Evolutionary conservation across 2,329 filamentous ascomycete species (phyloP).

Genomic region (Curvularia eragrostidis): DNA sequence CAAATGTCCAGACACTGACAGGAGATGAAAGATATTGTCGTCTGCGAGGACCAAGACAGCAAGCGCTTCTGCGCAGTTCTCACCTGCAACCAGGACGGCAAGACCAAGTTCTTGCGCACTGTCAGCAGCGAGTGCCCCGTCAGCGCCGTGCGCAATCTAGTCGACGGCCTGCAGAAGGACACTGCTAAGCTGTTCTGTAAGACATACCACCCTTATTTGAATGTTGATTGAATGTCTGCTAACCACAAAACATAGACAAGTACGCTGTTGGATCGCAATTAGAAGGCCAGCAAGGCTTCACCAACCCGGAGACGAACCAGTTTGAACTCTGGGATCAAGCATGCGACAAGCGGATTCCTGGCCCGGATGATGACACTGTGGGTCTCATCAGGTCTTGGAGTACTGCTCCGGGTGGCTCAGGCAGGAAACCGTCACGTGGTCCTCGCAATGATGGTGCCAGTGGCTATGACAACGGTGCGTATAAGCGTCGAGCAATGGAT

Average conservation of each 20-base stretch:
- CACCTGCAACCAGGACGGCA: slow-evolving; percentile 79
- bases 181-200: slow-evolving; percentile 30
- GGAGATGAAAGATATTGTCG: slow-evolving; percentile 25
- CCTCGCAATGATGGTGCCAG: not conserved
- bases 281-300: slow-evolving; percentile 26
- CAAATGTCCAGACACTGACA: slow-evolving; percentile 10
- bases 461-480: not conserved
- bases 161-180: slow-evolving; percentile 32
- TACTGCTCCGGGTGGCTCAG: not conserved
- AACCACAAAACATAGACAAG: slow-evolving; percentile 20
- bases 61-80: slow-evolving; percentile 91
- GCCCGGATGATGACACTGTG: slow-evolving; percentile 22
- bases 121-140: slow-evolving; percentile 79
- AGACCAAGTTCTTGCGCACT: slow-evolving; percentile 74
- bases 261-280: slow-evolving; percentile 27
- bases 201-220: not conserved
- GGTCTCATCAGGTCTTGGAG: slow-evolving; percentile 10
- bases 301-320: slow-evolving; percentile 4
- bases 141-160: slow-evolving; percentile 50
- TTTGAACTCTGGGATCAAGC: slow-evolving; percentile 17
- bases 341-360: not conserved
- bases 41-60: slow-evolving; percentile 16
- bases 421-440: not conserved
- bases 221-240: not conserved
- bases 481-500: not conserved